Percentiles rank a stretch among this genome's conserved stretches.
phyloP scores from a whole-genome alignment of 1,284 basidiomycete genomes.

The Cystobasidiaceae sp. region DNA sequence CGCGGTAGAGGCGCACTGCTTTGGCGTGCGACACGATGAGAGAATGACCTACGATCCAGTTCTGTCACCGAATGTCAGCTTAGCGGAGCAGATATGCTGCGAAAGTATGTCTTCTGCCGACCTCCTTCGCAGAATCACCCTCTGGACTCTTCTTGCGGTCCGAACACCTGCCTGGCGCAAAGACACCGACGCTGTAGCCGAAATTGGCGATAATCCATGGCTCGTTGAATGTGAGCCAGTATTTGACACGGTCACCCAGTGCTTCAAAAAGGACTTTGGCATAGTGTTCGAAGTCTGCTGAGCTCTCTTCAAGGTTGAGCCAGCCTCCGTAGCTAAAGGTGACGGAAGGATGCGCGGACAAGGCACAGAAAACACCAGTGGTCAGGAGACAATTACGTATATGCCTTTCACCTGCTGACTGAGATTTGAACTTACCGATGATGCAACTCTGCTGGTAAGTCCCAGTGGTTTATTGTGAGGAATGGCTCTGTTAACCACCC shows the following conservation, averaged over 20 bases:
- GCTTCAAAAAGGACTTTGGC: constrained; percentile 65
- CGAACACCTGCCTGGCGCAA: constrained; percentile 64
- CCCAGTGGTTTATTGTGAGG: constrained; percentile 46
- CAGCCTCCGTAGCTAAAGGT: constrained; percentile 67
- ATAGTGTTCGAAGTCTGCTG: constrained; percentile 61
- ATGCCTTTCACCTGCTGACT: neutral
- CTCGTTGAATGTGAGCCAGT: constrained; percentile 55
- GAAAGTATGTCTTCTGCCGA: neutral
- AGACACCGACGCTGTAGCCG: constrained; percentile 58
- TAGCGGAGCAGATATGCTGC: neutral
- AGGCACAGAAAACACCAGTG: neutral
- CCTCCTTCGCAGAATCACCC: constrained; percentile 60
- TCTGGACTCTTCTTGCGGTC: constrained; percentile 55
- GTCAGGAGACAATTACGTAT: neutral
- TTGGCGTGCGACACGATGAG: constrained; percentile 64
- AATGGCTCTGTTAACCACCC: too few relatives aligned
- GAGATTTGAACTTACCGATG: neutral
- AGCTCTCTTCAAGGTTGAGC: constrained; percentile 58
- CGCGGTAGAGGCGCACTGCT: constrained; percentile 60
- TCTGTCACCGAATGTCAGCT: constrained; percentile 37
- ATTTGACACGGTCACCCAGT: constrained; percentile 68
- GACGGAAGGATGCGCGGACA: constrained; percentile 58
- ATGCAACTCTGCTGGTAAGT: constrained; percentile 8
- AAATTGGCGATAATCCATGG: constrained; percentile 60
- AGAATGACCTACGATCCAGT: constrained; percentile 67